Conservation (phyloP, 345 rosid species). For the Brassica carinata region DNA sequence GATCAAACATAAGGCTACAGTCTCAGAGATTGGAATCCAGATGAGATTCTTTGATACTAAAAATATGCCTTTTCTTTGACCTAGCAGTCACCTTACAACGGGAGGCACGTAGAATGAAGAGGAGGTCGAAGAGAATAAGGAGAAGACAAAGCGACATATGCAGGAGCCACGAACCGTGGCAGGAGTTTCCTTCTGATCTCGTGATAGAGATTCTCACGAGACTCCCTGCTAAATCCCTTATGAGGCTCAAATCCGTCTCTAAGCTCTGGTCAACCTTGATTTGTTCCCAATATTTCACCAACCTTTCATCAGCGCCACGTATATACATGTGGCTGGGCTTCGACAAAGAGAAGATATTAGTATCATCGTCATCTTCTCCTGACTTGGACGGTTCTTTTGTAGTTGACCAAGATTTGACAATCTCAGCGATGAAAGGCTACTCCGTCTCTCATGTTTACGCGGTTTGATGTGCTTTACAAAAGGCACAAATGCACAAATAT, state of each 20-base stretch:
- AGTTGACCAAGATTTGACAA: not conserved
- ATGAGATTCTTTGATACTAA: conserved; percentile 73
- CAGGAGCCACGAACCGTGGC: not conserved
- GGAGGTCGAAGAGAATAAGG: no score
- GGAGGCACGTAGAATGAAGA: no score
- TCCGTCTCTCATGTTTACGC: not conserved
- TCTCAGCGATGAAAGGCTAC: not conserved
- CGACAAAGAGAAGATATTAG: not conserved
- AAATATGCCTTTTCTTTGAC: no score
- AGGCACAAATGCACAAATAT: not conserved
- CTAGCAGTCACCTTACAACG: no score
- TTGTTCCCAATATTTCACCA: not conserved
- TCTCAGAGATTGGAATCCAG: conserved; percentile 42
- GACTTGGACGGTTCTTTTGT: not conserved
- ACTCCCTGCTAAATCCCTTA: not conserved
- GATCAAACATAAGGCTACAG: conserved; percentile 51
- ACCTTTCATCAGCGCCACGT: not conserved
- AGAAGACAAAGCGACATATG: no score
- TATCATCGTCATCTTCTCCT: not conserved
- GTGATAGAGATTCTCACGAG: not conserved
- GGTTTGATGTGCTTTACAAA: not conserved
- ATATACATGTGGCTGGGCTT: not conserved
- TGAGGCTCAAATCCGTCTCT: conserved; percentile 7
- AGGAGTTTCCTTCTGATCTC: not conserved
- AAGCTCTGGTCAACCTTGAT: conserved; percentile 13